These are phyloP conservation scores for Termitomyces sp. DNA, from an alignment of 768 basidiomycete genomes.

Conservation along the genomic window DNA sequence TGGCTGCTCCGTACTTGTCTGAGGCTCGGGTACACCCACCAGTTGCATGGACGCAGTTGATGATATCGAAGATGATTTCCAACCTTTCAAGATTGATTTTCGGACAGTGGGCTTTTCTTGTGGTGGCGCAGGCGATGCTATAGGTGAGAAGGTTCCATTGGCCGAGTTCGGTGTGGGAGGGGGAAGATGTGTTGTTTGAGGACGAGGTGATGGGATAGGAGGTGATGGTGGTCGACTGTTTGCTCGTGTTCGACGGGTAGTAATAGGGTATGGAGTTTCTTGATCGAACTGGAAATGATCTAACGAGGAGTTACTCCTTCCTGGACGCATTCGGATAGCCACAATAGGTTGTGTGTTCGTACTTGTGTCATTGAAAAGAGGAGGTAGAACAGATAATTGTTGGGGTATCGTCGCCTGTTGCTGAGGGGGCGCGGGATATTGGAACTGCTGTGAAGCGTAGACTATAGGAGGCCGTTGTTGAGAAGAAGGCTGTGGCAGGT, in stretches of 20 bases:
- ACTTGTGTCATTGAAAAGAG: conserved; percentile 11
- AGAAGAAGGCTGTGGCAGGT: neutral
- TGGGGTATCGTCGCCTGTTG: conserved; percentile 1
- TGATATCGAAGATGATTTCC: conserved; percentile 50
- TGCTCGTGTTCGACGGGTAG: conserved; percentile 26
- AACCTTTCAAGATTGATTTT: conserved; percentile 71
- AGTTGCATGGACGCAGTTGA: conserved; percentile 18
- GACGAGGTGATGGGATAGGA: conserved; percentile 27
- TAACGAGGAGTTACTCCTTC: conserved; percentile 26
- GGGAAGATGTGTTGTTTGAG: conserved; percentile 5
- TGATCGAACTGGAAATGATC: conserved; percentile 68
- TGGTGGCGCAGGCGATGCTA: conserved; percentile 24
- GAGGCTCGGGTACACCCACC: conserved; percentile 21
- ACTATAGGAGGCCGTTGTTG: conserved; percentile 2
- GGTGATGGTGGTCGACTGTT: conserved; percentile 23
- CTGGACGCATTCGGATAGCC: conserved; percentile 37
- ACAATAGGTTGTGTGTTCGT: conserved; percentile 32
- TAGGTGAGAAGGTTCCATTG: conserved; percentile 7
- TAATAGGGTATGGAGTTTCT: conserved; percentile 64
- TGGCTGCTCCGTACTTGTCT: conserved; percentile 36
- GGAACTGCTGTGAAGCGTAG: neutral
- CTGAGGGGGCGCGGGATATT: neutral
- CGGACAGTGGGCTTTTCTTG: conserved; percentile 42
- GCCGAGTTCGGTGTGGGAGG: conserved; percentile 14
- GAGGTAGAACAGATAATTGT: conserved; percentile 14